Evolutionary conservation across 495 filamentous ascomycete genomes (phyloP).

Genomic region (Penicillium pancosmium): DNA sequence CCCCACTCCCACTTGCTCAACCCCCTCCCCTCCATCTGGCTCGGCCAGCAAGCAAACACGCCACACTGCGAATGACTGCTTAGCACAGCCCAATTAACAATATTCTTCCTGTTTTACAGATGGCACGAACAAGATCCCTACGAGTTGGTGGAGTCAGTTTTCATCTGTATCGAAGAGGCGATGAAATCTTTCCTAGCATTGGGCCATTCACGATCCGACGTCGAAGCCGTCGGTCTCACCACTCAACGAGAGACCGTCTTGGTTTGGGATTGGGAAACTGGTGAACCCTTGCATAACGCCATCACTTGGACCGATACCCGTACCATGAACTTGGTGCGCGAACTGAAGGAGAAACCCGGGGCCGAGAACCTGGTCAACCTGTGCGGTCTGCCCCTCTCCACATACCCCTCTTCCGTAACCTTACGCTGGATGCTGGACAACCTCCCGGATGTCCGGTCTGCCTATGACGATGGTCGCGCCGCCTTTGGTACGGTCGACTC

Average conservation of each 20-base stretch:
- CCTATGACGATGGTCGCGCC: conserved; percentile 78
- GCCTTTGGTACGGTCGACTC: conserved; percentile 93
- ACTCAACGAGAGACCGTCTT: conserved; percentile 94
- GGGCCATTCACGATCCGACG: conserved; percentile 70
- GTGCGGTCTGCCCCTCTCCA: conserved; percentile 88
- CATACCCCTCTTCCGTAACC: conserved; percentile 91
- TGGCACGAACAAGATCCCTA: conserved; percentile 94
- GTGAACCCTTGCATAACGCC: conserved; percentile 84
- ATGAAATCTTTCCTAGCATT: conserved; percentile 69
- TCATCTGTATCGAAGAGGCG: conserved; percentile 82
- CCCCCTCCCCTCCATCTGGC: not conserved
- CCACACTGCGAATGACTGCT: not conserved
- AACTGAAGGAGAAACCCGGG: conserved; percentile 66
- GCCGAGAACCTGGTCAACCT: conserved; percentile 72
- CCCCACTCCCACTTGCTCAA: conserved; percentile 4
- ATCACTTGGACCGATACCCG: conserved; percentile 95
- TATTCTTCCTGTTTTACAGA: conserved; percentile 44
- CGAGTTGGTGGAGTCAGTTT: conserved; percentile 77
- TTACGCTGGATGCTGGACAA: conserved; percentile 83
- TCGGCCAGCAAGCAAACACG: not conserved
- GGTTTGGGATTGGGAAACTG: conserved; percentile 87
- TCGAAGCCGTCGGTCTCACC: conserved; percentile 89
- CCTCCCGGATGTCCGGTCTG: conserved; percentile 68
- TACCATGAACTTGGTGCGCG: conserved; percentile 77
- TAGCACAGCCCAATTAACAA: conserved; percentile 12